These are phyloP conservation scores for Stachybotrys echinatus DNA, from an alignment of 2,329 filamentous ascomycete species.

Conservation along the genomic window DNA sequence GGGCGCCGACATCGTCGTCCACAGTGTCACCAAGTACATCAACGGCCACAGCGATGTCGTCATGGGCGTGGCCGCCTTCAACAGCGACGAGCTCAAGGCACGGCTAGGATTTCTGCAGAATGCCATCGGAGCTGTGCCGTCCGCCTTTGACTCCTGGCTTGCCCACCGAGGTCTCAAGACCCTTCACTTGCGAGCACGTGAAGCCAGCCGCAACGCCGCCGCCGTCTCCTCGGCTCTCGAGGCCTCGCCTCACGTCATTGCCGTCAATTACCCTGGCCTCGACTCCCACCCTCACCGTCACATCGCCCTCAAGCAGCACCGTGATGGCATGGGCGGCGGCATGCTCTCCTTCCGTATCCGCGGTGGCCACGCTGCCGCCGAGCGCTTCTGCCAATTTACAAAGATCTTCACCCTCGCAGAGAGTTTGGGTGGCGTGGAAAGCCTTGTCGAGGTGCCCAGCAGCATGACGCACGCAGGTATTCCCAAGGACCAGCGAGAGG, in stretches of 20 bases:
- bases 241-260: slow-evolving; percentile 72
- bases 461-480: slow-evolving; percentile 98
- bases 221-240: slow-evolving; percentile 73
- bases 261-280: slow-evolving; percentile 93
- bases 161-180: slow-evolving; percentile 97
- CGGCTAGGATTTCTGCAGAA: slow-evolving; percentile 91
- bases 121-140: slow-evolving; percentile 91
- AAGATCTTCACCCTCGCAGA: slow-evolving; percentile 91
- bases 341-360: slow-evolving; percentile 96
- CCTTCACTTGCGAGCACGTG: slow-evolving; percentile 83
- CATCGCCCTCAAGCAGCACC: slow-evolving; percentile 87
- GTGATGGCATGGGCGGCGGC: slow-evolving; percentile 88
- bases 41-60: slow-evolving; percentile 96
- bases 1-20: slow-evolving; percentile 93
- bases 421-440: slow-evolving; percentile 87
- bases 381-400: slow-evolving; percentile 86
- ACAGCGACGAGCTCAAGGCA: slow-evolving; percentile 71
- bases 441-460: slow-evolving; percentile 83
- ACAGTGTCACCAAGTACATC: slow-evolving; percentile 98
- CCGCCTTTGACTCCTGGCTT: slow-evolving; percentile 95
- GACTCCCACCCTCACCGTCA: slow-evolving; percentile 79
- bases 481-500: slow-evolving; percentile 82
- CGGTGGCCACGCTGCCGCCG: slow-evolving; percentile 79
- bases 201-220: slow-evolving; percentile 77
- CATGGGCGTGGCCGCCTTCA: slow-evolving; percentile 96